A percentile compares a stretch with the other conserved stretches of the same genome.
phyloP scores from a whole-genome alignment of 2,329 filamentous ascomycete species.

The Sporothrix variecibatus region DNA sequence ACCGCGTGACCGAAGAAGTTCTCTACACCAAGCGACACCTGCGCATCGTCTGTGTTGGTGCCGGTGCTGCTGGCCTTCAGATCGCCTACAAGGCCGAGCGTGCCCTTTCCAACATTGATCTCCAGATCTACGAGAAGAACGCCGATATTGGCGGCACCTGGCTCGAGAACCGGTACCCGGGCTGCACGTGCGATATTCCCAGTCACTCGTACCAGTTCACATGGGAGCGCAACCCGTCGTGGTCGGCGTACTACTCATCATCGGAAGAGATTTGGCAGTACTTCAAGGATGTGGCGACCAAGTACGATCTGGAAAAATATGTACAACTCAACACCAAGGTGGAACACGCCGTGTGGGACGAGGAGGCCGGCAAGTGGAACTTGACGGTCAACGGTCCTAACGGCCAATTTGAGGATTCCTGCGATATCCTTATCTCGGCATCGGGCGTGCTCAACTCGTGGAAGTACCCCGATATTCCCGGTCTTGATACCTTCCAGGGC shows the following conservation, averaged over 20 bases:
- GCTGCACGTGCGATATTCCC: constrained; percentile 58
- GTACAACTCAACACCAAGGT: constrained; percentile 41
- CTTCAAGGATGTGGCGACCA: constrained; percentile 38
- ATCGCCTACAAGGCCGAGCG: constrained; percentile 28
- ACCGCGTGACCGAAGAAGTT: constrained; percentile 9
- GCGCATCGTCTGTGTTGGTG: constrained; percentile 38
- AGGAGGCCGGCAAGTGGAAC: constrained; percentile 42
- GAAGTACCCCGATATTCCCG: constrained; percentile 37
- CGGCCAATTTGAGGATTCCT: constrained; percentile 27
- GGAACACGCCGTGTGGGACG: constrained; percentile 44
- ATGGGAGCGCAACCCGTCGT: constrained; percentile 50
- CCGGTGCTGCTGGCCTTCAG: constrained; percentile 19
- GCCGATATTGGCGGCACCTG: constrained; percentile 57
- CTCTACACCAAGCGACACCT: constrained; percentile 25
- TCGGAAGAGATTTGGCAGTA: constrained; percentile 35
- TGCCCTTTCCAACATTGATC: constrained; percentile 46
- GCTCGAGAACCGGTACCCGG: constrained; percentile 62
- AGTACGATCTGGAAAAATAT: constrained; percentile 43
- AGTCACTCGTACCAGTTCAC: constrained; percentile 64
- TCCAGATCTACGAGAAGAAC: constrained; percentile 60
- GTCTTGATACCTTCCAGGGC: constrained; percentile 39
- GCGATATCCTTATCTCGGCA: constrained; percentile 30
- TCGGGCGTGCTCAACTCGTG: constrained; percentile 33
- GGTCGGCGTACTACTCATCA: constrained; percentile 37
- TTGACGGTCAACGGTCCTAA: constrained; percentile 34